Conservation (phyloP, 1,139 yeast species). For the Pichia sp. region DNA sequence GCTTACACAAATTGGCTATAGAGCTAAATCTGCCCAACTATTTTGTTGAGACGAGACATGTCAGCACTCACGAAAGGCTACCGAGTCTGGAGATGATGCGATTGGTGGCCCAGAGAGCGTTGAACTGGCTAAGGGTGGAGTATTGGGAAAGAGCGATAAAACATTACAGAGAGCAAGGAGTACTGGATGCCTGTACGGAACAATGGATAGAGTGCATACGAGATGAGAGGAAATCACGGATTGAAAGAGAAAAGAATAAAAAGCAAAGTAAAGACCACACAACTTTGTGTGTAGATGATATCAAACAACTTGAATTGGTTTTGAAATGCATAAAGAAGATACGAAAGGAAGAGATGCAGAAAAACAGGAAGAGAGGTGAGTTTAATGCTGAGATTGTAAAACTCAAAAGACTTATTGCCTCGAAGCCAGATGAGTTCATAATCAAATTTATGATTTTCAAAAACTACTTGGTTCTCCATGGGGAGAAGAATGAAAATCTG, state of each 20-base stretch:
- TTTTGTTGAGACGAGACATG: slow-evolving; percentile 88
- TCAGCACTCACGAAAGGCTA: slow-evolving; percentile 83
- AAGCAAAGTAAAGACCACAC: slow-evolving; percentile 19
- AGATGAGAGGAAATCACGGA: slow-evolving; percentile 21
- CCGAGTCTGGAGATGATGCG: slow-evolving; percentile 71
- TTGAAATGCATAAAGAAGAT: slow-evolving; percentile 38
- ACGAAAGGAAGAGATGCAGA: slow-evolving; percentile 38
- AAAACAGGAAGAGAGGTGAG: neutral
- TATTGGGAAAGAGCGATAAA: slow-evolving; percentile 60
- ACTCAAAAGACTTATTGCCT: slow-evolving; percentile 35
- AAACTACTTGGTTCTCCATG: slow-evolving; percentile 27
- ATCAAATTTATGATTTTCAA: slow-evolving; percentile 23
- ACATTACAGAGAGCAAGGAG: slow-evolving; percentile 14
- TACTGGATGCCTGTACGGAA: neutral
- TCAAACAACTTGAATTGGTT: slow-evolving; percentile 18
- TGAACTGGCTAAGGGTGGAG: slow-evolving; percentile 68
- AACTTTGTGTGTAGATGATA: neutral
- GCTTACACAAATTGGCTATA: slow-evolving; percentile 71
- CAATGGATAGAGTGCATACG: slow-evolving; percentile 24
- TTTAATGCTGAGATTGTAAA: slow-evolving; percentile 2
- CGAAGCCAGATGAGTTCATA: slow-evolving; percentile 37
- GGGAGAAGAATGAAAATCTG: slow-evolving; percentile 17
- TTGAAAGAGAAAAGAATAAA: slow-evolving; percentile 32
- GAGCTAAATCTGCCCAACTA: slow-evolving; percentile 67
- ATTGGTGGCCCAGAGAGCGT: slow-evolving; percentile 52